Percentiles rank a stretch among this genome's conserved stretches.
Conservation (phyloP, 106 monocot species). For the Allium fistulosum region DNA sequence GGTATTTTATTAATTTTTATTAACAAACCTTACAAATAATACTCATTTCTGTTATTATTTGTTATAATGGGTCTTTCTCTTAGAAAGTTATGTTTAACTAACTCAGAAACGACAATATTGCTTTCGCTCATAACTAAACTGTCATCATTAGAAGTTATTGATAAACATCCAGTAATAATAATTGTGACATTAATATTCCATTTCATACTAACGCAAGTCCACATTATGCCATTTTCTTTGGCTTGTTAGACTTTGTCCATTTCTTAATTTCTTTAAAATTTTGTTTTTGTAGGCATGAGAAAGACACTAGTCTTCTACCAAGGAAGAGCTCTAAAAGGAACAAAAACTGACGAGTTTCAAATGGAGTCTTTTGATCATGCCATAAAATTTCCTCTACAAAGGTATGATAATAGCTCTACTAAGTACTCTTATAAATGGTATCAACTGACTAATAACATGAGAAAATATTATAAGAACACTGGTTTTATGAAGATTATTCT, state of each 20-base stretch:
- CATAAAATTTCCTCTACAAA: background rate
- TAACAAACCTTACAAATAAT: no score
- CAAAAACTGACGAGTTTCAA: conserved; percentile 51
- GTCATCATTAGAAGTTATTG: background rate
- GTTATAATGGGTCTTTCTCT: no score
- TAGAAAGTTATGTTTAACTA: no score
- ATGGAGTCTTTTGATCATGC: conserved; percentile 10
- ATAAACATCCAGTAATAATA: background rate
- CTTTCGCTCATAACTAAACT: no score
- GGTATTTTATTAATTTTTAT: no score
- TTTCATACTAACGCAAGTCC: background rate
- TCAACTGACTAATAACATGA: background rate
- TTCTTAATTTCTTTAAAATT: conserved; percentile 13
- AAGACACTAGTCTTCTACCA: conserved; percentile 58
- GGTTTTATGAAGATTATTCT: conserved; percentile 78
- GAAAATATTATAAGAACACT: conserved; percentile 32
- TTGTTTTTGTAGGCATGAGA: conserved; percentile 39
- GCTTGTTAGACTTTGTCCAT: conserved; percentile 10
- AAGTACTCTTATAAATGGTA: background rate
- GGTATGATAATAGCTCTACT: background rate
- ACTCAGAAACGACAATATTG: no score
- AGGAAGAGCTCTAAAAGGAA: conserved; percentile 48
- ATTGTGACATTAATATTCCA: background rate
- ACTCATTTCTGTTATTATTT: no score
- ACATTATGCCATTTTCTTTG: conserved; percentile 11